phyloP scores from a whole-genome alignment of 2,329 filamentous ascomycete species.

The Drechslerella coelobrocha region DNA sequence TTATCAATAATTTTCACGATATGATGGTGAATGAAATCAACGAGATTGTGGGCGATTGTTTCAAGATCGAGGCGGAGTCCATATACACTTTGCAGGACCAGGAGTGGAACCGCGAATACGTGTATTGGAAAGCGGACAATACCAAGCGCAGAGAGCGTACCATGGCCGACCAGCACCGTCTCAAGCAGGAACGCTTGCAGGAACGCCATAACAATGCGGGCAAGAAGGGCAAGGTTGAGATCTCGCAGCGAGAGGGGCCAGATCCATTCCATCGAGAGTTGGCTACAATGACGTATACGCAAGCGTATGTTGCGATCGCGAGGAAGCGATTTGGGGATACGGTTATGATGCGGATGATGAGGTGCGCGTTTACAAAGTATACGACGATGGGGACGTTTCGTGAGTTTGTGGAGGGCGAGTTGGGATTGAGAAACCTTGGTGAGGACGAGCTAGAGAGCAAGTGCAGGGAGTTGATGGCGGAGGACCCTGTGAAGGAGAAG shows the following conservation, averaged over 20 bases:
- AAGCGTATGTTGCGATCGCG: conserved; percentile 53
- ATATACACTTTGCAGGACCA: conserved; percentile 34
- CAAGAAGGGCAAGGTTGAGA: conserved; percentile 39
- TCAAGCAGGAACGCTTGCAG: conserved; percentile 28
- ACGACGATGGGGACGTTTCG: conserved; percentile 30
- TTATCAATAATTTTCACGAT: conserved; percentile 55
- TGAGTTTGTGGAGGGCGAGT: conserved; percentile 57
- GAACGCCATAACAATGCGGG: conserved; percentile 29
- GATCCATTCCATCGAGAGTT: conserved; percentile 53
- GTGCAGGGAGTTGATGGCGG: conserved; percentile 53
- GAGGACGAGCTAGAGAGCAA: conserved; percentile 54
- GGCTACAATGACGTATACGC: conserved; percentile 51
- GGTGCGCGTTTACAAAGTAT: conserved; percentile 41
- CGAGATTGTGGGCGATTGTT: conserved; percentile 19
- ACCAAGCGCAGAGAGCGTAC: conserved; percentile 26
- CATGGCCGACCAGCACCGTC: conserved; percentile 16
- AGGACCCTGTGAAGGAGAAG: conserved; percentile 54
- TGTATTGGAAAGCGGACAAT: conserved; percentile 31
- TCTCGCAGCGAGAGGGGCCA: conserved; percentile 14
- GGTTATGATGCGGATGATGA: conserved; percentile 53
- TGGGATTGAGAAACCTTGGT: conserved; percentile 59
- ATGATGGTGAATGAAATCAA: conserved; percentile 27
- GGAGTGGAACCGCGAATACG: conserved; percentile 37
- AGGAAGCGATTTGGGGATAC: conserved; percentile 53
- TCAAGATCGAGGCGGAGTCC: conserved; percentile 42